Percentiles rank a stretch among this genome's conserved stretches.
These are phyloP conservation scores for Catharanthus roseus DNA, from an alignment of 257 asterid genomes.

Conservation along the genomic window DNA sequence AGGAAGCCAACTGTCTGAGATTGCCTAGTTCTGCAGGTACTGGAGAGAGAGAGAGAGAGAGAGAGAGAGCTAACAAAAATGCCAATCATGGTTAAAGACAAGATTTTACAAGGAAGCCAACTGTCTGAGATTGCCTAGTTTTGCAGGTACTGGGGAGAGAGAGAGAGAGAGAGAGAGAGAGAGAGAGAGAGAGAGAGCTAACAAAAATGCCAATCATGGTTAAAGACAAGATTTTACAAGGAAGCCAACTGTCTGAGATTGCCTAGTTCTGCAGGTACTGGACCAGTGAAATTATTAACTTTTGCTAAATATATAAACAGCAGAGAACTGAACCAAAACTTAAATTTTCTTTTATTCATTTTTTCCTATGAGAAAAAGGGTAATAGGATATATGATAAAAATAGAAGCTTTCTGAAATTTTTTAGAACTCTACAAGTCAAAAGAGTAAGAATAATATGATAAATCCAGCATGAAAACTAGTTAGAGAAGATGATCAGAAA, in stretches of 20 bases:
- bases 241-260: constrained; percentile 38
- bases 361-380: background rate
- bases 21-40: constrained; percentile 55
- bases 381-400: background rate
- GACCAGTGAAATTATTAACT: constrained; percentile 54
- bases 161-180: too few relatives aligned
- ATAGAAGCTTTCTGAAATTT: background rate
- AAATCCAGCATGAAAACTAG: background rate
- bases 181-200: too few relatives aligned
- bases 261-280: constrained; percentile 51
- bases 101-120: constrained; percentile 42
- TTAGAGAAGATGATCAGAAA: background rate
- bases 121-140: constrained; percentile 47
- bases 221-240: constrained; percentile 33
- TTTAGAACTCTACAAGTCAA: background rate
- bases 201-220: background rate
- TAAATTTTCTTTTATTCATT: background rate
- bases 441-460: background rate
- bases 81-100: background rate
- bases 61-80: background rate
- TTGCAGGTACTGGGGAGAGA: constrained; percentile 43
- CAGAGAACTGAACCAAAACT: too few relatives aligned
- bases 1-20: constrained; percentile 35
- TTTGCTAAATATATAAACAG: too few relatives aligned
- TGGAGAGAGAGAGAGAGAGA: too few relatives aligned